These are phyloP conservation scores for Cystofilobasidium bisporidii DNA, from an alignment of 768 basidiomycete genomes.

Conservation along the genomic window DNA sequence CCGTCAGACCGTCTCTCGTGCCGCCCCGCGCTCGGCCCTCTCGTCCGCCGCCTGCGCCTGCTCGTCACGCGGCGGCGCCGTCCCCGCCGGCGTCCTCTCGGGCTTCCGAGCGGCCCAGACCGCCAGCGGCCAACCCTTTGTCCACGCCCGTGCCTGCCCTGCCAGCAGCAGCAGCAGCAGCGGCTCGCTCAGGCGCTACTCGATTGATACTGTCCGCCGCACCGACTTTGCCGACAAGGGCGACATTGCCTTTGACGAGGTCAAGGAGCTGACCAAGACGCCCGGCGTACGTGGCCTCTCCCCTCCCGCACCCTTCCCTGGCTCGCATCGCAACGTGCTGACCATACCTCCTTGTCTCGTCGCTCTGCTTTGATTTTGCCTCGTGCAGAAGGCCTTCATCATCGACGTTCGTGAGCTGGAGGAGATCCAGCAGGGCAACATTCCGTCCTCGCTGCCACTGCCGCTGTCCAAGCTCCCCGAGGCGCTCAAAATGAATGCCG, in stretches of 20 bases:
- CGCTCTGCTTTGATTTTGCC: no score
- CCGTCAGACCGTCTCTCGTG: not conserved
- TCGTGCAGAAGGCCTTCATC: conserved; percentile 14
- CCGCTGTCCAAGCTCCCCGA: conserved; percentile 20
- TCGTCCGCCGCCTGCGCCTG: not conserved
- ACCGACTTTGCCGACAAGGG: conserved; percentile 23
- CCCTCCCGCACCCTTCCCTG: not conserved
- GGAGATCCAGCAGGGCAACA: conserved; percentile 26
- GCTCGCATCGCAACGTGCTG: not conserved
- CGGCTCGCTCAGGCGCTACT: conserved; percentile 2
- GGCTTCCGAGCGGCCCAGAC: not conserved
- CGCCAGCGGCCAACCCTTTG: not conserved
- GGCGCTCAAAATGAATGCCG: conserved; percentile 5
- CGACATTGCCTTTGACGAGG: conserved; percentile 15
- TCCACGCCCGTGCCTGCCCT: not conserved
- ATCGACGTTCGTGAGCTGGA: conserved; percentile 24
- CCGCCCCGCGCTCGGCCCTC: not conserved
- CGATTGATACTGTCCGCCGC: not conserved
- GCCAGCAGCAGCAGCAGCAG: not conserved
- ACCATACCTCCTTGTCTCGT: not conserved
- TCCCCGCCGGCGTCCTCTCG: not conserved
- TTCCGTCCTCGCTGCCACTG: conserved; percentile 24
- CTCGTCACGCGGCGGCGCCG: not conserved
- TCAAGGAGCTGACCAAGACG: conserved; percentile 11
- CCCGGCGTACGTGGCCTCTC: not conserved